phyloP scores from a whole-genome alignment of 805 yeast genomes.

The Deakozyma indianensis region DNA sequence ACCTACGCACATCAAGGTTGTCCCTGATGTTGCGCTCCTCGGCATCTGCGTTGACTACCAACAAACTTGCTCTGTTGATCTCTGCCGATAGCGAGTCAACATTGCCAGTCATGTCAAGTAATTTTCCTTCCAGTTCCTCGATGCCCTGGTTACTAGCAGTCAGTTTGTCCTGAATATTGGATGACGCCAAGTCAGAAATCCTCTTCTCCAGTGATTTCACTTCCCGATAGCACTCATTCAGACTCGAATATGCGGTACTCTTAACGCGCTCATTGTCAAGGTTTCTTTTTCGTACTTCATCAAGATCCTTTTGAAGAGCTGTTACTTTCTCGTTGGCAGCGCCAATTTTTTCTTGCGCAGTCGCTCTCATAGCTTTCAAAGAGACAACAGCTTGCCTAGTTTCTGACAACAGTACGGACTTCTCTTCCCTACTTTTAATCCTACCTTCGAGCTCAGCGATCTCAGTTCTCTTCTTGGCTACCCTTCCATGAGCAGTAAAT shows the following conservation, averaged over 20 bases:
- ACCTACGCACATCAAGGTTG: conserved; percentile 42
- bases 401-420: background rate
- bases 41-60: conserved; percentile 29
- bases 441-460: background rate
- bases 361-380: background rate
- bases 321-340: background rate
- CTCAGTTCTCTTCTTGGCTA: conserved; percentile 13
- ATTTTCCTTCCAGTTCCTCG: conserved; percentile 1
- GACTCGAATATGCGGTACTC: background rate
- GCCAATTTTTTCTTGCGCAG: background rate
- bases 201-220: background rate
- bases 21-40: conserved; percentile 50
- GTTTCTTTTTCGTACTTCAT: background rate
- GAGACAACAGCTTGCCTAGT: background rate
- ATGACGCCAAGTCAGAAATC: conserved; percentile 3
- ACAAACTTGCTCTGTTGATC: background rate
- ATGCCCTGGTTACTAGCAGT: background rate
- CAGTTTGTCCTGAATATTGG: conserved; percentile 1
- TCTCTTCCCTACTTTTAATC: background rate
- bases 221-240: background rate
- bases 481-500: conserved; percentile 31
- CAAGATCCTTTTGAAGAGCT: background rate
- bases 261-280: conserved; percentile 8
- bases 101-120: background rate
- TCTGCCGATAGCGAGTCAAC: conserved; percentile 3